Evolutionary conservation across 2,329 filamentous ascomycete species (phyloP).

Genomic region (Exophiala oligosperma): DNA sequence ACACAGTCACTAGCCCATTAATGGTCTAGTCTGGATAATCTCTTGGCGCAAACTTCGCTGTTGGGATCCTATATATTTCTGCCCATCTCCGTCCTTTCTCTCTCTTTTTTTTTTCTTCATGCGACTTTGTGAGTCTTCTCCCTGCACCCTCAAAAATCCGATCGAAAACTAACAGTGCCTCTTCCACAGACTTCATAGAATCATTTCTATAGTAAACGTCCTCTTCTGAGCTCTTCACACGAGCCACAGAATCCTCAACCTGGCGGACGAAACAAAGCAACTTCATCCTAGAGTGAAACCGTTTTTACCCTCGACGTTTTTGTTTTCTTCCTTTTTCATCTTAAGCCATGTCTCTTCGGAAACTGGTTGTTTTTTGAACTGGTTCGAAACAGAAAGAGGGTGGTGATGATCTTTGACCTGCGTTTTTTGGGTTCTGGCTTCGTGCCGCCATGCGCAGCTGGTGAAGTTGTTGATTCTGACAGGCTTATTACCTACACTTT

Average conservation of each 20-base stretch:
- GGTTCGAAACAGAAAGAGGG: constrained; percentile 58
- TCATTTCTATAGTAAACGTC: constrained; percentile 98
- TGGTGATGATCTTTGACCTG: constrained; percentile 92
- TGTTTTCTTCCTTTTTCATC: neutral
- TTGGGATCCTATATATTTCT: neutral
- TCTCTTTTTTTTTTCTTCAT: constrained; percentile 38
- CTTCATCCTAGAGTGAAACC: constrained; percentile 84
- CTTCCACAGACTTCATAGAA: constrained; percentile 32
- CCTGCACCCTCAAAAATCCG: constrained; percentile 27
- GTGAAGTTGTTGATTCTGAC: constrained; percentile 33
- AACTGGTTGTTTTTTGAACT: constrained; percentile 19
- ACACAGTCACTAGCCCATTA: neutral
- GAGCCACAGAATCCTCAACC: constrained; percentile 90
- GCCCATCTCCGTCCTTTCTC: constrained; percentile 2
- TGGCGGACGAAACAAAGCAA: constrained; percentile 93
- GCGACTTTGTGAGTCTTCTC: constrained; percentile 45
- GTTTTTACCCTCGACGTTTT: constrained; percentile 49
- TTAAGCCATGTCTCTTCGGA: constrained; percentile 20
- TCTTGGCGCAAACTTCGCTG: constrained; percentile 2
- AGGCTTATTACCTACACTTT: constrained; percentile 25
- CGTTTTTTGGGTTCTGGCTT: constrained; percentile 29
- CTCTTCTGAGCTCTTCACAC: constrained; percentile 86
- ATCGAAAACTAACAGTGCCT: constrained; percentile 5
- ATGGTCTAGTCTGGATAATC: neutral
- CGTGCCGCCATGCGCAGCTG: constrained; percentile 30